Conservation (phyloP, 2,329 filamentous ascomycete genomes). For the Botrytis squamosa region DNA sequence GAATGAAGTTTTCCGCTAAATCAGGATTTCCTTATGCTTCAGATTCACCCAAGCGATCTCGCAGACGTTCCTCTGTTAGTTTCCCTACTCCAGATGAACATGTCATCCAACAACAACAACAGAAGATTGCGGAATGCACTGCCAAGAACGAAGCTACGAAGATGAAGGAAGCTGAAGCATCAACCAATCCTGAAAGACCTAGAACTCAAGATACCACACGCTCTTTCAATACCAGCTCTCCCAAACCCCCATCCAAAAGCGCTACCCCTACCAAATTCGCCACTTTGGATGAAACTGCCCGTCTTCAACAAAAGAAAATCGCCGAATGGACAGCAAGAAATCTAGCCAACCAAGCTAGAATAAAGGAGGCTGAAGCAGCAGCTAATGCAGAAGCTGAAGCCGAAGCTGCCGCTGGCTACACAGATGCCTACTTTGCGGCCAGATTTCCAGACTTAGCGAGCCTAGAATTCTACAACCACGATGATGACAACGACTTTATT, state of each 20-base stretch:
- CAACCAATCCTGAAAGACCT: accelerated
- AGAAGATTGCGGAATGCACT: not conserved
- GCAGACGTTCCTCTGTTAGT: not conserved
- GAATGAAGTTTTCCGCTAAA: not conserved
- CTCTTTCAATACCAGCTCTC: not conserved
- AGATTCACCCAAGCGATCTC: not conserved
- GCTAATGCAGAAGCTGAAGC: not conserved
- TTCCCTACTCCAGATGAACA: not conserved
- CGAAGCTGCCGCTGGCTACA: not conserved
- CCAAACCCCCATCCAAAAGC: not conserved
- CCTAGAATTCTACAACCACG: not conserved
- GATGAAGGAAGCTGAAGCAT: not conserved
- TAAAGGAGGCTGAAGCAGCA: not conserved
- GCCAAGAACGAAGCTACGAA: not conserved
- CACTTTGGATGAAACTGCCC: not conserved
- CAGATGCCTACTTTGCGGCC: not conserved
- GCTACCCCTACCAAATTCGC: not conserved
- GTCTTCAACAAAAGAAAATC: not conserved
- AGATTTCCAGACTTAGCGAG: not conserved
- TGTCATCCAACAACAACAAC: not conserved
- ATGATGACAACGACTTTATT: accelerated
- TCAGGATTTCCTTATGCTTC: not conserved
- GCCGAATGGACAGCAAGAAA: not conserved
- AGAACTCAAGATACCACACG: not conserved
- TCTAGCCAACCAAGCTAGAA: not conserved